Conservation (phyloP, 495 filamentous ascomycete species). For the Hypomontagnella submonticulosa region DNA sequence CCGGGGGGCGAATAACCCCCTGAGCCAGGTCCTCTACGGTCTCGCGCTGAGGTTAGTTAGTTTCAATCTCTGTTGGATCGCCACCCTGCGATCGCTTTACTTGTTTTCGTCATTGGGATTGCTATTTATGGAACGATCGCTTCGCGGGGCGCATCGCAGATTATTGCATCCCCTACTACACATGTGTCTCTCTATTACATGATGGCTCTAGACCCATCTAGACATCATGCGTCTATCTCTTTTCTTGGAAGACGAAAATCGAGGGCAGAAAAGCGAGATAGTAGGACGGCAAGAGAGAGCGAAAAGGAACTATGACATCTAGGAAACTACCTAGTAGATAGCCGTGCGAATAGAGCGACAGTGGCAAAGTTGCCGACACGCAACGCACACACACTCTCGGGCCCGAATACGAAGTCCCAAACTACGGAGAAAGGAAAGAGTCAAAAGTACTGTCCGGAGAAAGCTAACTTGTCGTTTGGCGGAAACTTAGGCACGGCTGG, state of each 20-base stretch:
- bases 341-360: constrained; percentile 27
- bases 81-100: constrained; percentile 9
- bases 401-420: constrained; percentile 29
- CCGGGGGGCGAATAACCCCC: constrained; percentile 85
- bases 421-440: constrained; percentile 3
- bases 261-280: background rate
- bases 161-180: constrained; percentile 20
- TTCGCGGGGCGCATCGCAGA: constrained; percentile 18
- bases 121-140: constrained; percentile 37
- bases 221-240: constrained; percentile 7
- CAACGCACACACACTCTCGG: background rate
- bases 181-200: constrained; percentile 25
- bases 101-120: constrained; percentile 4
- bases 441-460: constrained; percentile 14
- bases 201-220: constrained; percentile 26
- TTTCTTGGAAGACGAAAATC: background rate
- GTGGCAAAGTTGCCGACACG: constrained; percentile 37
- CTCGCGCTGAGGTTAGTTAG: constrained; percentile 85
- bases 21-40: constrained; percentile 96
- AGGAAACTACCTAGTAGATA: constrained; percentile 8
- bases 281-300: background rate
- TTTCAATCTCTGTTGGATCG: constrained; percentile 25
- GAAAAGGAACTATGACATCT: constrained; percentile 8
- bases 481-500: constrained; percentile 83
- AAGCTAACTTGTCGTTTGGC: constrained; percentile 7